Evolutionary conservation across 2,329 filamentous ascomycete genomes (phyloP).

Genomic region (Cadophora sp.): DNA sequence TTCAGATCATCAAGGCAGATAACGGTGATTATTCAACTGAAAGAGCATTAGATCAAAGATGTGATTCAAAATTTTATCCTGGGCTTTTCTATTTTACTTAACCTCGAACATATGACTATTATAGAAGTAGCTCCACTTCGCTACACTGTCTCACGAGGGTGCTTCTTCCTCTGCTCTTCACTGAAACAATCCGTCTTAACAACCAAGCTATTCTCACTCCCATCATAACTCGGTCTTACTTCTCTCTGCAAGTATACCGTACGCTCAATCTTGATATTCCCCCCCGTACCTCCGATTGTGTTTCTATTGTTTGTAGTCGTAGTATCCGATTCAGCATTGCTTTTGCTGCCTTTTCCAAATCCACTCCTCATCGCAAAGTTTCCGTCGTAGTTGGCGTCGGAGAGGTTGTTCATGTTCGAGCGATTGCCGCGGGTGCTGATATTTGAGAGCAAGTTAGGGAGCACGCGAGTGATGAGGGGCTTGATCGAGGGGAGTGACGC

Average conservation of each 20-base stretch:
- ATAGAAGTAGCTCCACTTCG: too few species aligned
- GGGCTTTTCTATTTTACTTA: too few species aligned
- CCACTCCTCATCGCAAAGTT: background rate
- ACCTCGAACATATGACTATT: too few species aligned
- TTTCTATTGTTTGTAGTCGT: background rate
- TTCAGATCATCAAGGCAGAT: too few species aligned
- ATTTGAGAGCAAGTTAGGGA: constrained; percentile 29
- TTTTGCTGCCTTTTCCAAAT: background rate
- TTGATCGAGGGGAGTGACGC: constrained; percentile 58
- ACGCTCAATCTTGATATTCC: constrained; percentile 9
- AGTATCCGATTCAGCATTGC: background rate
- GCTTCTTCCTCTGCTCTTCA: constrained; percentile 15
- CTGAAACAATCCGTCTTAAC: constrained; percentile 10
- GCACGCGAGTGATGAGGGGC: constrained; percentile 48
- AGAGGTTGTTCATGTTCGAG: constrained; percentile 17
- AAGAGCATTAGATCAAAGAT: too few species aligned
- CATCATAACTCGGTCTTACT: constrained; percentile 8
- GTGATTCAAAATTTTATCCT: too few species aligned
- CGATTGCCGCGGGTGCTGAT: background rate
- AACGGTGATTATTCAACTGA: too few species aligned
- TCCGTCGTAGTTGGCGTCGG: constrained; percentile 11
- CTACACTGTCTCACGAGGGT: background rate
- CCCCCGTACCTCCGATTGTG: background rate
- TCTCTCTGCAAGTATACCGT: constrained; percentile 11
- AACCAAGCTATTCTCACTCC: constrained; percentile 14